phyloP scores from a whole-genome alignment of 192 early-diverging fungal species.

The Linderina pennispora region DNA sequence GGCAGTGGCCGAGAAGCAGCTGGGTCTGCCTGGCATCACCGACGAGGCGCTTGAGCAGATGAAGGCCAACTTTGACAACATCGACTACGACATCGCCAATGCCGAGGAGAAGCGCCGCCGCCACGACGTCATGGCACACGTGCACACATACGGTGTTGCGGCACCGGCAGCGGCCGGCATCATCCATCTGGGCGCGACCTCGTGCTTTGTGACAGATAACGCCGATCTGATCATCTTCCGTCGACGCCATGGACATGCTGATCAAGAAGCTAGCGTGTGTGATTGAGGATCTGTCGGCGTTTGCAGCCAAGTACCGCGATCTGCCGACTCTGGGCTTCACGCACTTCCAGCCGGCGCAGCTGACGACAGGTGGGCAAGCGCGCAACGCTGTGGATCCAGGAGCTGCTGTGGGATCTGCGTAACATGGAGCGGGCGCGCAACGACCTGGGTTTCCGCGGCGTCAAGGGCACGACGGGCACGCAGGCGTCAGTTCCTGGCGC shows the following conservation, averaged over 20 bases:
- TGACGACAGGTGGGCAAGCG: constrained; percentile 98
- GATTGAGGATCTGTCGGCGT: constrained; percentile 70
- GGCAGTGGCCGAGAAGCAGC: constrained; percentile 86
- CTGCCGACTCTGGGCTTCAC: constrained; percentile 97
- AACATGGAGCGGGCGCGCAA: constrained; percentile 84
- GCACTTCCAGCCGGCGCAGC: constrained; percentile 98
- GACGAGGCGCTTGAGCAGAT: constrained; percentile 84
- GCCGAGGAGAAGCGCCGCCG: constrained; percentile 89
- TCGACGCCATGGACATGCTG: constrained; percentile 88
- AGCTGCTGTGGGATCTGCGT: constrained; percentile 91
- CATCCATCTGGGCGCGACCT: constrained; percentile 97
- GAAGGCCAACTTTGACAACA: constrained; percentile 77
- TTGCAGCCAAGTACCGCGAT: constrained; percentile 74
- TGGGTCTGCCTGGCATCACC: constrained; percentile 85
- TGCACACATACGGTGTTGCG: constrained; percentile 88
- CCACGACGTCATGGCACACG: constrained; percentile 99
- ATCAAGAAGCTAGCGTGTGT: constrained; percentile 82
- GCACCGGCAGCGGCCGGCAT: constrained; percentile 85
- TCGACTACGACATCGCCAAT: constrained; percentile 85
- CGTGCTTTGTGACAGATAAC: constrained; percentile 99
- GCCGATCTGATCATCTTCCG: constrained; percentile 97
- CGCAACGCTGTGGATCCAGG: constrained; percentile 94
- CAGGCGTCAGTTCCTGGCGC: constrained; percentile 95
- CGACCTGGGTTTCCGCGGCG: constrained; percentile 90
- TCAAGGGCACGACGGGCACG: constrained; percentile 98